Evolutionary conservation across 768 basidiomycete species (phyloP), one percentile per base, ranked within the genome.

Genomic region (Serendipita sp.): DNA sequence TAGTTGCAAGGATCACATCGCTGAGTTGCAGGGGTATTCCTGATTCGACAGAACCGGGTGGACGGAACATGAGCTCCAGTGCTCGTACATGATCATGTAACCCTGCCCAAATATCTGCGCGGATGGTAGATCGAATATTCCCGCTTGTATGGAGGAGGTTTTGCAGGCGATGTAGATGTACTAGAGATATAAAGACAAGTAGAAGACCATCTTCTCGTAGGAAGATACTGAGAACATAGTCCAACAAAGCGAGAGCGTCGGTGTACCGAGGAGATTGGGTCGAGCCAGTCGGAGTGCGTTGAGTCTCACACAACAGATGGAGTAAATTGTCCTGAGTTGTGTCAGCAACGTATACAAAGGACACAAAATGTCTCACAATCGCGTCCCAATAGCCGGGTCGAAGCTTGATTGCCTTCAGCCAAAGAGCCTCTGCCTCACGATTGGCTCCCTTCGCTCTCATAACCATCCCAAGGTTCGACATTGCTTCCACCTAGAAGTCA

Each of bases 111-210:
- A 69, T 44, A 65, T 67, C 66, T 72, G 69, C 66, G 3, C 11
- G 3, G 65, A 4, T 60, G 3, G 71, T 36, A 72, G 73, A 68
- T 71, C 69, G 70, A 31, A 75, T 58, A 11, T 75, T 78, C 23
- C 75, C 76, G 46, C 72, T 73, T 18, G 75, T 77, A 64, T 77
- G 75, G 48, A 79, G 70, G 44, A 79, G 73, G 68, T 77, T 77
- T 68, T 79, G 79, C 4, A 80, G 69, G 3, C 78, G 75, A 63
- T 76, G 77, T 2, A 74, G 67, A 62, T 75, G 77, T 62, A 64
- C 69, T 29, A 70, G 68, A 5, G 75, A 70, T 0, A 77, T 63
- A 18, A 62, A 27, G 8, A 68, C 15, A 3, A 68, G 67, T 1
- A 44, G 11, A 1, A 73, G 65, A 3, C 68, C 66, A 16, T 70